These are phyloP conservation scores for Nothophaeocryptopus gaeumannii DNA, from an alignment of 2,329 filamentous ascomycete species.

Conservation along the genomic window DNA sequence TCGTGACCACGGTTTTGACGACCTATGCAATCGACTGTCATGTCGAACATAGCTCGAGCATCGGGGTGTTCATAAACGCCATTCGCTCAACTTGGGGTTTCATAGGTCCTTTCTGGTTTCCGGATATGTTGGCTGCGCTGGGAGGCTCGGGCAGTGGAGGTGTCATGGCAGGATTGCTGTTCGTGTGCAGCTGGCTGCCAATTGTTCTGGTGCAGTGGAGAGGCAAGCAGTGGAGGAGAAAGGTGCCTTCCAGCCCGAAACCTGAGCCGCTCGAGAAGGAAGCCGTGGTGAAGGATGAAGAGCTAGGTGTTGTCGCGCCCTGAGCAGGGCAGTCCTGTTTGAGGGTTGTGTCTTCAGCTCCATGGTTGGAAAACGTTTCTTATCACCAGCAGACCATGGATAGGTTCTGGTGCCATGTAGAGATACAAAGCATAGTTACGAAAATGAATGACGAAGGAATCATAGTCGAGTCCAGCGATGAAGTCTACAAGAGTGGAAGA, in stretches of 20 bases:
- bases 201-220: slow-evolving; percentile 27
- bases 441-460: too few relatives aligned
- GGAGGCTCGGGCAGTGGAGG: slow-evolving; percentile 39
- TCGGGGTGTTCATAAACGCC: slow-evolving; percentile 59
- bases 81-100: slow-evolving; percentile 56
- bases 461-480: too few relatives aligned
- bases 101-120: slow-evolving; percentile 44
- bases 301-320: not conserved
- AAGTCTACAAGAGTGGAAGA: too few relatives aligned
- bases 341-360: too few relatives aligned
- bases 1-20: slow-evolving; percentile 59
- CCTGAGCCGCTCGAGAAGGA: not conserved
- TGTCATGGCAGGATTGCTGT: slow-evolving; percentile 36
- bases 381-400: too few relatives aligned
- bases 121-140: slow-evolving; percentile 39
- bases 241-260: slow-evolving; percentile 3
- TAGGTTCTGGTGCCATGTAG: too few relatives aligned
- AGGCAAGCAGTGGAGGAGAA: slow-evolving; percentile 18
- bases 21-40: slow-evolving; percentile 62
- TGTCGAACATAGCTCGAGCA: slow-evolving; percentile 50
- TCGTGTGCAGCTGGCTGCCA: slow-evolving; percentile 27
- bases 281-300: slow-evolving; percentile 1
- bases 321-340: too few relatives aligned
- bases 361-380: too few relatives aligned
- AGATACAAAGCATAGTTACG: too few relatives aligned